phyloP scores from a whole-genome alignment of 2,329 filamentous ascomycete species.

The Pseudogymnoascus sp. region DNA sequence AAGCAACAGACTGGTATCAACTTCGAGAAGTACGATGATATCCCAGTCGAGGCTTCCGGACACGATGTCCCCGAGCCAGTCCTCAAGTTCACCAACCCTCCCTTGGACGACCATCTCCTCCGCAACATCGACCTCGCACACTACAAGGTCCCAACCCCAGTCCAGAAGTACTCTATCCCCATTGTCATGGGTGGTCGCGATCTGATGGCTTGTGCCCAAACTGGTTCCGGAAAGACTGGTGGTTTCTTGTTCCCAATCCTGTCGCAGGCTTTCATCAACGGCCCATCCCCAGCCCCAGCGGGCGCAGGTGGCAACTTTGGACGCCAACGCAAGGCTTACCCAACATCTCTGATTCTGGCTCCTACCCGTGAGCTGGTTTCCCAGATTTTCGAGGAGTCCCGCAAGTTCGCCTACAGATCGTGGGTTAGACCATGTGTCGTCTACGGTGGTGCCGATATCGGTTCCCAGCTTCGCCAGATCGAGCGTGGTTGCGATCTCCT shows the following conservation, averaged over 20 bases:
- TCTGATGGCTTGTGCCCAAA: conserved; percentile 99
- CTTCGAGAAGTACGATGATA: conserved; percentile 99
- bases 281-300: conserved; percentile 63
- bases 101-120: conserved; percentile 87
- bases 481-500: conserved; percentile 92
- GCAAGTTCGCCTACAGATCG: conserved; percentile 97
- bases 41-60: conserved; percentile 94
- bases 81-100: conserved; percentile 83
- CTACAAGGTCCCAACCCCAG: conserved; percentile 92
- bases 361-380: conserved; percentile 97
- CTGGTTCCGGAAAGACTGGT: conserved; percentile 98
- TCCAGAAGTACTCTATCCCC: conserved; percentile 98
- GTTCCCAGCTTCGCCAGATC: conserved; percentile 94
- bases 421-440: conserved; percentile 98
- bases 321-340: conserved; percentile 95
- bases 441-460: conserved; percentile 98
- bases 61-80: conserved; percentile 89
- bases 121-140: conserved; percentile 87
- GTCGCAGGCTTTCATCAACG: conserved; percentile 90
- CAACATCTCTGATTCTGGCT: conserved; percentile 89
- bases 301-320: conserved; percentile 64
- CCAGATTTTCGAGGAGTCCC: conserved; percentile 94
- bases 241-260: conserved; percentile 99
- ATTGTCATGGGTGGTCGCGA: conserved; percentile 98
- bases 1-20: conserved; percentile 99